A percentile compares a stretch with the other conserved stretches of the same genome.
phyloP scores from a whole-genome alignment of 2,329 filamentous ascomycete species.

The Periconia sp. region DNA sequence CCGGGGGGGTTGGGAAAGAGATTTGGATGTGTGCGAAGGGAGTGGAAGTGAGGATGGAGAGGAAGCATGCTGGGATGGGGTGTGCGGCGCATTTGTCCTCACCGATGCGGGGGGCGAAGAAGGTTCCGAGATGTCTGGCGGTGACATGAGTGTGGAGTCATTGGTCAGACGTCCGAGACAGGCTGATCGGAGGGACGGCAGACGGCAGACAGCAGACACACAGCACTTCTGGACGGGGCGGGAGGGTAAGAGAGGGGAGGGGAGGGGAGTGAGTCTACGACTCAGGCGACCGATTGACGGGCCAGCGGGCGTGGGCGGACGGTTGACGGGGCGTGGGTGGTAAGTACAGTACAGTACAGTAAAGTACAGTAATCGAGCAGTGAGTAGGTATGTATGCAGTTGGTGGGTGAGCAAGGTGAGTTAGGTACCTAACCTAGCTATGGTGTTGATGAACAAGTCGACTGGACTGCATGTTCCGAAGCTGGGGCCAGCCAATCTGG shows the following conservation, averaged over 20 bases:
- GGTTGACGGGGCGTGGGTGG: constrained; percentile 7
- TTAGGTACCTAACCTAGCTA: too few species aligned
- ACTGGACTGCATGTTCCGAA: constrained; percentile 31
- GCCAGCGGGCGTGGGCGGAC: constrained; percentile 5
- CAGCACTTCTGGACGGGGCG: constrained; percentile 16
- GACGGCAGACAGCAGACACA: too few species aligned
- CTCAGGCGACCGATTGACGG: constrained; percentile 3
- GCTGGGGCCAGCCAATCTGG: constrained; percentile 3
- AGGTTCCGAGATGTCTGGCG: constrained; percentile 41
- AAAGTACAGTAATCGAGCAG: too few species aligned
- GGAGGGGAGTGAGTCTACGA: too few species aligned
- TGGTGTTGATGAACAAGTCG: constrained; percentile 17
- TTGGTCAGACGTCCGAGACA: constrained; percentile 41
- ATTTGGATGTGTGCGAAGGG: constrained; percentile 30
- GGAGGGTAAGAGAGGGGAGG: too few species aligned
- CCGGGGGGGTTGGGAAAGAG: constrained; percentile 40
- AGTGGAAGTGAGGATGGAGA: constrained; percentile 16
- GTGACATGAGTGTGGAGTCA: constrained; percentile 46
- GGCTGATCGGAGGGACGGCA: constrained; percentile 17
- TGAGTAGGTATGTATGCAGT: too few species aligned
- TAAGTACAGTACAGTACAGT: constrained; percentile 11
- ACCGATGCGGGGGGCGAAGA: constrained; percentile 45
- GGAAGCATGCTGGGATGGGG: constrained; percentile 23
- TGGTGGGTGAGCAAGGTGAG: too few species aligned
- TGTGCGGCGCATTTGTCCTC: constrained; percentile 37